Base-by-base conservation (phyloP, 1,284 basidiomycete species). In the Vanrija humicola region DNA sequence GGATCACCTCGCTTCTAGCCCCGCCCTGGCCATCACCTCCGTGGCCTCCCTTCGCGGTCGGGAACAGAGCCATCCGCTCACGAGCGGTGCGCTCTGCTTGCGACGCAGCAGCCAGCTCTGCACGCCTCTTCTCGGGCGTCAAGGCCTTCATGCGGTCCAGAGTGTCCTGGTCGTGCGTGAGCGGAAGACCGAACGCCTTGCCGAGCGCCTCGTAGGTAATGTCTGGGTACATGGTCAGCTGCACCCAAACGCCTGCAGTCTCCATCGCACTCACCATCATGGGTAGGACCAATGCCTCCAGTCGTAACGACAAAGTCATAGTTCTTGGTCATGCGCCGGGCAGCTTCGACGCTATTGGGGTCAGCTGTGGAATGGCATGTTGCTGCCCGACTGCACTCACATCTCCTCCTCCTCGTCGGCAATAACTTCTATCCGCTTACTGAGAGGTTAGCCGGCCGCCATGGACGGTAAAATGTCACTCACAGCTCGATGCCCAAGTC, bases 221-320 rank as follows among this genome's bases (percentile, higher is more conserved):
- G 67, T 93, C 89, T 75, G 67, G 67, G 52, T 10, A 39, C 15
- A 23, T 10, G 4, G 12, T 34, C 42, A 45, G 48, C 46, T 26
- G 9, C 18, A 18, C 40, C 40, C 3, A 19, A 3, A 15, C n/a
- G 1, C 5, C 10, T 2, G 14, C 1, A 15, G 5, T 10, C 25
- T 5, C 38, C 18, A 10, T 28, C 5, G 4, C 6, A 59, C 64
- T 51, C 38, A 88, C 87, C 89, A 68, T 90, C 89, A 65, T 91
- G 88, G 3, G 89, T 91, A 1, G 89, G 88, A 0, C 90, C 90
- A 55, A 94, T 91, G 14, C 77, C 75, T 1, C 90, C 90, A 16
- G 84, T 86, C 0, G 89, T 93, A 53, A 95, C 82, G 21, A 95
- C 90, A 67, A 93, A 86, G 75, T 95, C 91, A 70, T 91, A 93